Conservation (phyloP, 2,329 filamentous ascomycete species). For the Teratosphaeria zuluensis region DNA sequence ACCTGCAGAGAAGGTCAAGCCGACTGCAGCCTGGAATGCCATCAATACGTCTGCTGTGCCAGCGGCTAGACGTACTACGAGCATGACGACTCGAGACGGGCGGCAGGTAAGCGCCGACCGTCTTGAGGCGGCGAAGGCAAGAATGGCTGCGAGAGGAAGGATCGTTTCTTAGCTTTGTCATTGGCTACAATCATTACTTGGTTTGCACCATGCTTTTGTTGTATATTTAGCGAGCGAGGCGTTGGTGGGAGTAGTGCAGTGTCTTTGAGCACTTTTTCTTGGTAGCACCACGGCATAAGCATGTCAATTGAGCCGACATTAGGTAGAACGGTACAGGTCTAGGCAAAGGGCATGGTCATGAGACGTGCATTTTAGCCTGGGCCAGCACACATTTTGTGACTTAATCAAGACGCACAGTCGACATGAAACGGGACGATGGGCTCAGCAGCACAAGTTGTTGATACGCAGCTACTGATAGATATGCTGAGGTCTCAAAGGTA, state of each 20-base stretch:
- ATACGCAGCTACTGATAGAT: conserved; percentile 4
- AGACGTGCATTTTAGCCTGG: neutral
- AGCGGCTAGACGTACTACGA: conserved; percentile 8
- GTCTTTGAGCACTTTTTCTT: neutral
- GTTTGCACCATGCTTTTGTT: neutral
- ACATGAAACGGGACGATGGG: neutral
- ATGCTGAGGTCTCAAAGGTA: conserved; percentile 16
- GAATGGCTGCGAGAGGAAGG: conserved; percentile 16
- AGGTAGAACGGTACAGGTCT: neutral
- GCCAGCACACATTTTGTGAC: too few relatives aligned
- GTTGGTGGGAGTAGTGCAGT: neutral
- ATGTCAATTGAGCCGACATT: neutral
- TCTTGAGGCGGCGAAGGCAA: conserved; percentile 16
- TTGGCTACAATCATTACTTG: neutral
- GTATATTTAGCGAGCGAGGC: neutral
- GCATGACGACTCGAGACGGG: conserved; percentile 9
- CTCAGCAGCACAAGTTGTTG: neutral
- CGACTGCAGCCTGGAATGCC: conserved; percentile 18
- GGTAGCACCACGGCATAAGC: neutral
- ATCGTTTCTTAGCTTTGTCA: conserved; percentile 8
- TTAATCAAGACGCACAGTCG: too few relatives aligned
- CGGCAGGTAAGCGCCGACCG: conserved; percentile 13
- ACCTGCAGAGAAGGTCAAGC: conserved; percentile 12
- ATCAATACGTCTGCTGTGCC: conserved; percentile 10
- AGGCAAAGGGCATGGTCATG: neutral